Evolutionary conservation across 495 filamentous ascomycete genomes (phyloP), one percentile per base, ranked within the genome.

Genomic region (Penicillium paradoxum): DNA sequence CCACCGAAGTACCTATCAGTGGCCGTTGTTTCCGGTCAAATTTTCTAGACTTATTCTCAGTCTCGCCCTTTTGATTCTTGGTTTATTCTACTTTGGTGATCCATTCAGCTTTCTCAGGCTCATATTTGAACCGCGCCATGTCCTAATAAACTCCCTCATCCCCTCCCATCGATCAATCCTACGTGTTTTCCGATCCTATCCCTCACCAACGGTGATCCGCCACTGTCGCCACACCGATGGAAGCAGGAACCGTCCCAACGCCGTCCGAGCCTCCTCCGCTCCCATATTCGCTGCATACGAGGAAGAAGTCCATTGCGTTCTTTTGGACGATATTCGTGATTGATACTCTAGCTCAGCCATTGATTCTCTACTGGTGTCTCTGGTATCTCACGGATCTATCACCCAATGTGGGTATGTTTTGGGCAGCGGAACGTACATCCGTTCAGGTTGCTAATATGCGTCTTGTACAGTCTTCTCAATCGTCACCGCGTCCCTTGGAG

Each of bases 251-350:
- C 29, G 39, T 27, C 17, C 22, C 58, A 37, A 29, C 43, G 19
- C 49, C 62, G 13, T 54, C 57, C 21, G 71, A 69, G 49, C 81
- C 80, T 33, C 81, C 80, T 30, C 70, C 72, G 13, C 74, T 85
- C 17, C 79, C 82, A 25, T 84, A 83, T 61, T 75, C 74, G 5
- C 60, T 84, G 17, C 73, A 69, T 22, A 62, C 72, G n/a, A 70
- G 81, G 21, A 82, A 81, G 51, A 73, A 70, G 63, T 66, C 73
- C 30, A 83, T 84, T 56, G 59, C 72, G 17, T 58, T 81, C 22
- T 84, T 85, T 65, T 85, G 82, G 82, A 70, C 60, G 0, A 62
- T 84, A 15, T 79, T 83, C 41, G 46, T 82, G 8, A 47, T 82
- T 29, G 81, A 84, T 56, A 75, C 71, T 17, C 60, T 79, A 11